These are phyloP conservation scores for Breviolum minutum DNA, from an alignment of 73 alveolate genomes.

Conservation along the genomic window DNA sequence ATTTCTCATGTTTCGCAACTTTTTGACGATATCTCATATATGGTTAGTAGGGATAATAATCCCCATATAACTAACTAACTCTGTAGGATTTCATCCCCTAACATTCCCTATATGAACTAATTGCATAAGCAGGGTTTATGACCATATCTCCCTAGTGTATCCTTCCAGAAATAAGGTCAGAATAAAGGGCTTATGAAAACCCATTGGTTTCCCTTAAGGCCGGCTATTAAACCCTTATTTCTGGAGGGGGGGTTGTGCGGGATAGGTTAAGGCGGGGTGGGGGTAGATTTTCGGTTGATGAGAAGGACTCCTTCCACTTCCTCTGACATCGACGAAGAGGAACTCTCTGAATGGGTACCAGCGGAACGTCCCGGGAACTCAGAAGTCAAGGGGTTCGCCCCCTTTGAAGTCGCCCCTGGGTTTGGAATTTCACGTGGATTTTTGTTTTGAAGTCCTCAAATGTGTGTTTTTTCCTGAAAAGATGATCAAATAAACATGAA, in stretches of 20 bases:
- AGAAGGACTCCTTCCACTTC: conserved; percentile 5
- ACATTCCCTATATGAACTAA: background rate
- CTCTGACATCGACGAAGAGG: conserved; percentile 27
- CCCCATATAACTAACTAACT: background rate
- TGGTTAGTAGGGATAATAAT: too few relatives aligned
- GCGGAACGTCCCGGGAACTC: background rate
- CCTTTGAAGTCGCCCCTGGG: background rate
- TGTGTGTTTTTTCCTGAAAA: background rate
- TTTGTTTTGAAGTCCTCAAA: background rate
- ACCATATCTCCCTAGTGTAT: background rate
- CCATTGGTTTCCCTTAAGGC: background rate
- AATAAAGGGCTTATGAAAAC: background rate
- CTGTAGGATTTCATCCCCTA: background rate
- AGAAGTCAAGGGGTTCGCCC: background rate
- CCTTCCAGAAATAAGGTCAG: background rate
- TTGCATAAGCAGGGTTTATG: background rate
- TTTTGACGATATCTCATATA: too few relatives aligned
- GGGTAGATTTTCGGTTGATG: too few relatives aligned
- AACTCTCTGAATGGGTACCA: conserved; percentile 11
- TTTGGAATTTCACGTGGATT: background rate
- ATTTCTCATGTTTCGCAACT: too few relatives aligned
- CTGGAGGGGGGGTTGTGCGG: background rate
- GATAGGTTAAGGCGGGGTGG: too few relatives aligned
- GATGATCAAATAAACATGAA: too few relatives aligned
- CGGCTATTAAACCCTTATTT: background rate